Evolutionary conservation across 345 rosid genomes (phyloP), one percentile per base, ranked within the genome.

Genomic region (Dovyalis caffra): DNA sequence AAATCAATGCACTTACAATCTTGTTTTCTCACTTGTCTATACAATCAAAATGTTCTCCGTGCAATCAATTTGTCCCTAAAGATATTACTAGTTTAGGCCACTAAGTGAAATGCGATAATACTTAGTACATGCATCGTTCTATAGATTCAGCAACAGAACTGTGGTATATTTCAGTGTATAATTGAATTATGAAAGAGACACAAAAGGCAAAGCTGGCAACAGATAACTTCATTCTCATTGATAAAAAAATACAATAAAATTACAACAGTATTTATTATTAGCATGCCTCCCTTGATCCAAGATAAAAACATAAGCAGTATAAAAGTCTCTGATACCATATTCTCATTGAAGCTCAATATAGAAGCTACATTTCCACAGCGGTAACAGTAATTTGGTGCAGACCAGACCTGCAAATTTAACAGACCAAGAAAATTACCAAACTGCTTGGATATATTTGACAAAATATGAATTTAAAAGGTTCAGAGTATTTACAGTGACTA

Each of bases 351-450:
- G 83, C 98, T 93, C 91, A 96, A 86, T 81, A 96, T 93, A 45
- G 99, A 96, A 74, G 99, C 99, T 60, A 96, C 99, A 78, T 96
- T 96, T 73, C 99, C 98, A 83, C 99, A 96, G 15, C 99, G 97
- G 76, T 96, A 96, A 83, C 99, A 96, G 77, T 96, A 96, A 81
- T 96, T 96, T 47, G 98, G 99, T 0, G 99, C 99, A 80, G 98
- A 96, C 99, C 99, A 96, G 65, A 96, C 99, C 99, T 96, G 79
- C 56, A 82, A 78, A 76, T 64, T 32, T 69, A 45, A 71, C 71
- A 49, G 68, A 78, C 56, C 76, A 80, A 25, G 77, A 38, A 49
- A 79, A 69, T 76, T 76, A 82, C 75, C 32, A 73, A 69, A 70
- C 74, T 70, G 70, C 34, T 43, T 29, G 16, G 33, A 72, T 51